Conservation (phyloP, 2,329 filamentous ascomycete species). For the Microdochium nivale region DNA sequence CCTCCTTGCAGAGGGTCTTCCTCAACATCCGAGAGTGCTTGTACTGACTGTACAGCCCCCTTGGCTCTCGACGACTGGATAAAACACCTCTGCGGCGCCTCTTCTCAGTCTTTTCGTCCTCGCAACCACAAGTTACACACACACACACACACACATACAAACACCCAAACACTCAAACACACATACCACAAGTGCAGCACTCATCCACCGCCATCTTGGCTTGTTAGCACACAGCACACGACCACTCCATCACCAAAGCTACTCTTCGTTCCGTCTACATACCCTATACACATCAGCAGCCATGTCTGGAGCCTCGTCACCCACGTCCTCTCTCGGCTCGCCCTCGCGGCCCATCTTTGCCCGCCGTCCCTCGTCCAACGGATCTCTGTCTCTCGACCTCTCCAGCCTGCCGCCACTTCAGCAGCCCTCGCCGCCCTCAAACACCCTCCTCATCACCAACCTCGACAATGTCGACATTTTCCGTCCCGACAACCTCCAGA, state of each 20-base stretch:
- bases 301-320: constrained; percentile 16
- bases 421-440: constrained; percentile 67
- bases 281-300: constrained; percentile 3
- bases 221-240: neutral
- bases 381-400: constrained; percentile 61
- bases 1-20: too few relatives aligned
- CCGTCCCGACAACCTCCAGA: constrained; percentile 62
- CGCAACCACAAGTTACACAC: neutral
- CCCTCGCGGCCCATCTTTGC: constrained; percentile 23
- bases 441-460: constrained; percentile 80
- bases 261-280: neutral
- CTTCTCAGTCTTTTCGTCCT: neutral
- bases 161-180: neutral
- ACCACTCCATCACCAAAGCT: too few relatives aligned
- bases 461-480: constrained; percentile 67
- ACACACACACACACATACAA: too few relatives aligned
- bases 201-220: neutral
- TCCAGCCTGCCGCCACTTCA: constrained; percentile 61
- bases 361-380: constrained; percentile 34
- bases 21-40: too few relatives aligned
- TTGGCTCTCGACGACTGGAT: neutral
- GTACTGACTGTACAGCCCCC: neutral
- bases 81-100: neutral
- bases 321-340: constrained; percentile 14
- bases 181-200: neutral